These are phyloP conservation scores for Colletotrichum sp. DNA, from an alignment of 2,329 filamentous ascomycete species.

Conservation along the genomic window DNA sequence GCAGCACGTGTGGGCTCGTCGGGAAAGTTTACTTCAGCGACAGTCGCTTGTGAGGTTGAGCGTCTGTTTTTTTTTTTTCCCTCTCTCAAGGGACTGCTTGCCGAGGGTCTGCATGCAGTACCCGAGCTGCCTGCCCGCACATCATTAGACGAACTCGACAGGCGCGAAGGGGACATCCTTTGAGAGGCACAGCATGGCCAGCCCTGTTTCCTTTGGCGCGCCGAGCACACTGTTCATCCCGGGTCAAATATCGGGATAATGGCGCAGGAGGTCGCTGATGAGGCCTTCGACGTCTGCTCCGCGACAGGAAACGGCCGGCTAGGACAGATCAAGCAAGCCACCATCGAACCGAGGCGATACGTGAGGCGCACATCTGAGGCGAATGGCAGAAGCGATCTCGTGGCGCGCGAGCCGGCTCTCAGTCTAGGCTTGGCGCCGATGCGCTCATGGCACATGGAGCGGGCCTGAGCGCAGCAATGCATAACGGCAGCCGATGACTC, in stretches of 20 bases:
- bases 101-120: neutral
- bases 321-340: neutral
- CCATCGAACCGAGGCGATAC: neutral
- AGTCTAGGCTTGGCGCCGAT: neutral
- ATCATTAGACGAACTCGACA: slow-evolving; percentile 15
- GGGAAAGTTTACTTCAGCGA: slow-evolving; percentile 9
- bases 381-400: neutral
- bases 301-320: neutral
- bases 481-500: neutral
- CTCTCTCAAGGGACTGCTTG: slow-evolving; percentile 14
- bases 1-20: slow-evolving; percentile 7
- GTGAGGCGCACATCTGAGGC: neutral
- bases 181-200: neutral
- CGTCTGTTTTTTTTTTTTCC: neutral
- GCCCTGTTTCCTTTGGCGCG: neutral
- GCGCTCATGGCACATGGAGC: neutral
- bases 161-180: slow-evolving; percentile 1
- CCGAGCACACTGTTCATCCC: neutral
- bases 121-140: neutral
- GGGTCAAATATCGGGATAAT: neutral
- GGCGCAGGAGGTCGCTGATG: neutral
- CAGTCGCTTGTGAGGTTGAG: neutral
- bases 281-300: neutral
- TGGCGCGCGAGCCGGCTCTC: neutral
- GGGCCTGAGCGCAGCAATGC: neutral